Conservation (phyloP, 1,139 yeast genomes). For the Protomyces gravidus region DNA sequence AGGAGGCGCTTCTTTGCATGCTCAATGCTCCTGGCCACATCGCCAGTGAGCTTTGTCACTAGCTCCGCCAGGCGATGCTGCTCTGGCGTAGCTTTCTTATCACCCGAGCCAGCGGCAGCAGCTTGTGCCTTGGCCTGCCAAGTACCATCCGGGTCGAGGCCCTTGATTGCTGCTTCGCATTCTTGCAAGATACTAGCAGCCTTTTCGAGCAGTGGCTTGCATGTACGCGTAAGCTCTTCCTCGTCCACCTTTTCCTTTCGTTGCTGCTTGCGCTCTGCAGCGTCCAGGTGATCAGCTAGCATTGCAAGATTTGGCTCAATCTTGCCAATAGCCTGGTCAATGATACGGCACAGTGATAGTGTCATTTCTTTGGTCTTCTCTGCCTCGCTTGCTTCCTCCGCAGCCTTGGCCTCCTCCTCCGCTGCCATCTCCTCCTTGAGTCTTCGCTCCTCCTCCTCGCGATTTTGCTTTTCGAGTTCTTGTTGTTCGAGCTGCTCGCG, state of each 20-base stretch:
- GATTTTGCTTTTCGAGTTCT: neutral
- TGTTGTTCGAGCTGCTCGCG: neutral
- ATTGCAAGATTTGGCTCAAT: neutral
- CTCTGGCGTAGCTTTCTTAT: neutral
- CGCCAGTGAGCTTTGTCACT: neutral
- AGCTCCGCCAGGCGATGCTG: neutral
- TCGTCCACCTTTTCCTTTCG: neutral
- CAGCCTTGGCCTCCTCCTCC: neutral
- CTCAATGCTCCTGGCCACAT: neutral
- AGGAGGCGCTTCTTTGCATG: neutral
- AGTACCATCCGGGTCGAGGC: neutral
- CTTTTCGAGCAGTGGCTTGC: neutral
- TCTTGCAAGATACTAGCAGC: neutral
- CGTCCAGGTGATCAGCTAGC: neutral
- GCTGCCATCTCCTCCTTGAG: neutral
- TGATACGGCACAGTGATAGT: neutral
- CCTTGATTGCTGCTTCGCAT: neutral
- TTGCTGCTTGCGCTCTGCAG: neutral
- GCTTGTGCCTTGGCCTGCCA: neutral
- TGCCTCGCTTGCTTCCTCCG: neutral
- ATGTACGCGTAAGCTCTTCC: neutral
- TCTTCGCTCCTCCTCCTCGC: neutral
- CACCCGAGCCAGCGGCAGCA: neutral
- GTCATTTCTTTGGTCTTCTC: neutral
- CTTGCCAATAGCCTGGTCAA: neutral